These are phyloP conservation scores for Phytophthora pistaciae DNA, from an alignment of 352 stramenopile species.

Conservation along the genomic window DNA sequence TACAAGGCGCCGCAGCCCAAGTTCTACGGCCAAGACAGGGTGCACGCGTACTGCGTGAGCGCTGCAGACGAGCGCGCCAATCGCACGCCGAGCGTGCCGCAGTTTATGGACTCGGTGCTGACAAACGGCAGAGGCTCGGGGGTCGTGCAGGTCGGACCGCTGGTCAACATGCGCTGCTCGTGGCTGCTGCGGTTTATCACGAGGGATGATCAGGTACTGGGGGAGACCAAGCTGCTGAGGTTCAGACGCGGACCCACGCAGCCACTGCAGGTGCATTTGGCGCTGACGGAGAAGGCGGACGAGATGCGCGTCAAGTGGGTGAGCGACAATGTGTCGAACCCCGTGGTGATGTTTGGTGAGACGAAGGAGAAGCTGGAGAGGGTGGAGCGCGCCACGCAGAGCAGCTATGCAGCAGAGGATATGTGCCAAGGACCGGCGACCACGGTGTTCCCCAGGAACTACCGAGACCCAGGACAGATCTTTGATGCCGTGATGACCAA, in stretches of 20 bases:
- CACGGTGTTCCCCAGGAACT: slow-evolving; percentile 23
- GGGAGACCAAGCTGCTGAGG: slow-evolving; percentile 39
- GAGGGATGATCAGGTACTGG: slow-evolving; percentile 32
- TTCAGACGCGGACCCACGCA: slow-evolving; percentile 45
- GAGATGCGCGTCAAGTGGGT: slow-evolving; percentile 70
- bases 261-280: slow-evolving; percentile 55
- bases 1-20: slow-evolving; percentile 38
- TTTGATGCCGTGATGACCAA: slow-evolving; percentile 52
- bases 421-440: slow-evolving; percentile 45
- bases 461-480: slow-evolving; percentile 46
- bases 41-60: slow-evolving; percentile 47
- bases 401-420: slow-evolving; percentile 41
- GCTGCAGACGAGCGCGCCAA: slow-evolving; percentile 26
- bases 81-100: slow-evolving; percentile 18
- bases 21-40: slow-evolving; percentile 31
- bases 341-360: slow-evolving; percentile 50
- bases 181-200: slow-evolving; percentile 57
- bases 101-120: slow-evolving; percentile 34
- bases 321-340: slow-evolving; percentile 46
- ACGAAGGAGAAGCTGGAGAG: slow-evolving; percentile 21
- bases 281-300: slow-evolving; percentile 38
- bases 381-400: slow-evolving; percentile 23
- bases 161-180: slow-evolving; percentile 60
- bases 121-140: slow-evolving; percentile 34
- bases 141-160: slow-evolving; percentile 41